Base-by-base conservation (phyloP, 495 filamentous ascomycete species). In the Aspergillus baeticus region DNA sequence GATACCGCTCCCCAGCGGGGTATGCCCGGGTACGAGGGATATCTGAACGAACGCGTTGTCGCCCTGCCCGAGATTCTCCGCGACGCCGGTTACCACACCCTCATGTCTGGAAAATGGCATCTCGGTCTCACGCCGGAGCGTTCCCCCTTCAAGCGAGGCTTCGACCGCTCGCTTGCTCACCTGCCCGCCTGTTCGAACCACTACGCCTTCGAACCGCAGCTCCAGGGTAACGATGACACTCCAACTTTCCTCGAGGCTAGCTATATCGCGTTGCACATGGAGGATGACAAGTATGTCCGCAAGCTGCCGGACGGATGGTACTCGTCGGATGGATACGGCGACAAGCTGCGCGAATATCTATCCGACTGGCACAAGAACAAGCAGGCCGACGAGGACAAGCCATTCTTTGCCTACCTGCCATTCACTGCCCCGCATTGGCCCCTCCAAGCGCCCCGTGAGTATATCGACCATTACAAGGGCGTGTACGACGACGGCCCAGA, bases 11-110 rank as follows among this genome's bases (percentile, higher is more conserved):
- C 73, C 0, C 73, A 77, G 50, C 73, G 73, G 35, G 74, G 75
- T n/a, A 84, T 83, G 81, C 83, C 84, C 1, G 84, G 84, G 0
- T 85, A 87, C 62, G 84, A 87, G 65, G 84, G 84, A 2, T 87
- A 85, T 55, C 74, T 87, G 26, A 86, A 87, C 52, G 80, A 85
- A 42, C 67, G 74, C 6, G 84, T 87, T 20, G 85, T 77, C 0
- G 77, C 84, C 5, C 71, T 88, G 4, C 83, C 84, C 7, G 83
- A 88, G 63, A 44, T 87, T 13, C 73, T 88, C 3, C 74, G 73
- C 8, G 84, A 88, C 59, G 77, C 71, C 1, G 85, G 85, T 21
- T 88, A 88, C 58, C 74, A 77, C 54, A 87, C 85, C 11, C 43
- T 86, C 10, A 83, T 86, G 79, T 74, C 78, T 5, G 84, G 83